Base-by-base conservation (phyloP, 306 rosid species). In the Prunus campanulata region DNA sequence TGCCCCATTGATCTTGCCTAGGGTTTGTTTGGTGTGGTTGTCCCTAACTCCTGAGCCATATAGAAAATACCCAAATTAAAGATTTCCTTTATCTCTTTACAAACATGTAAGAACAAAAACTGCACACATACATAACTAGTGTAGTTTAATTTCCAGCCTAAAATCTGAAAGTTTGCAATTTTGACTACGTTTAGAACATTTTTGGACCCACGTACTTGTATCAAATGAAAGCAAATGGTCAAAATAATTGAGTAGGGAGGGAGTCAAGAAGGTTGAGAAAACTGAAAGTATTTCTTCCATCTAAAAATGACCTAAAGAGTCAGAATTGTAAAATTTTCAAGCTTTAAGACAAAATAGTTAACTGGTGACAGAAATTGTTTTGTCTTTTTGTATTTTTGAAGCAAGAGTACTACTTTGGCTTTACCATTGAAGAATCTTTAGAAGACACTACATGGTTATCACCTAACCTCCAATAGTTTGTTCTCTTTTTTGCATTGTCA, bases 51-150 rank as follows among this genome's bases (percentile, higher is more conserved):
- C n/a, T 0, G 16, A 70, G 60, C 27, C 62, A 56, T 32, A 19
- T 11, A 52, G 49, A 8, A 32, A 54, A 51, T 11, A 35, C 22
- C 29, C 57, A 48, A 70, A 8, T 44, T 9, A 13, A 70, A 25
- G 48, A 24, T 68, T 85, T 80, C 3, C 32, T 73, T 78, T 27
- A 59, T 27, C 16, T 29, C 2, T 24, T 24, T 25, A 24, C 65
- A 59, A 59, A 11, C 15, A 20, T 22, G 6, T 22, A 59, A 22
- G 18, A 9, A 13, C 64, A 22, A 57, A 9, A 22, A 24, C 0
- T 24, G 32, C 20, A 47, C 20, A 1, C 1, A 68, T 3, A 6
- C 11, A 25, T 48, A 16, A 22, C 1, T 5, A 13, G 13, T 52
- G 3, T 18, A 18, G 11, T 55, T 54, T 18, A 19, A 19, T n/a